Evolutionary conservation across 257 asterid species (phyloP), one percentile per base, ranked within the genome.

Genomic region (Voacanga thouarsii): DNA sequence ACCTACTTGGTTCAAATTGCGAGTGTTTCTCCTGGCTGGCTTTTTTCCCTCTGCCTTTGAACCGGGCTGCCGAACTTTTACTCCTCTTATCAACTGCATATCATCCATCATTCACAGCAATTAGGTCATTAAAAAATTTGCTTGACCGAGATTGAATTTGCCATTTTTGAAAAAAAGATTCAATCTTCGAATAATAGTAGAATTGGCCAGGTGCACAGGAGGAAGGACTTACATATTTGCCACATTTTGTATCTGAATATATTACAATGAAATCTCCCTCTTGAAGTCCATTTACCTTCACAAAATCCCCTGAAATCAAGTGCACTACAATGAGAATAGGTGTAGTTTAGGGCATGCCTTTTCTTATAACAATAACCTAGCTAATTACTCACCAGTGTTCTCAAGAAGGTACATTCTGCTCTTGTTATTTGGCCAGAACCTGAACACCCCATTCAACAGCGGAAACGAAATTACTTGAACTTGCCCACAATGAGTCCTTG

Each of bases 401-500:
- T 92, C 98, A 71, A 94, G 93, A 75, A 94, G 93, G 87, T 94
- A 94, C 98, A 94, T 94, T 77, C 97, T 84, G 82, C 98, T 94
- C 76, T 92, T 94, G 93, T 94, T 94, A 71, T 94, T 94, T 26
- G 96, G 94, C 96, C 89, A 86, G 55, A 77, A 86, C 44, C 89
- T 86, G 56, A 61, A 70, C 37, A 8, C 23, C 26, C 41, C 49
- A 47, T 39, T 28, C 55, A 74, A 37, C 33, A 30, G 43, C 28
- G 47, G 12, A 64, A 37, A 28, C 43, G 28, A 41, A n/a, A 50
- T 37, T n/a, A n/a, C 6, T 1, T 19, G 37, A 4, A 11, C 0
- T 15, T 50, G 23, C 64, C 19, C 8, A 18, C 51, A 43, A 19
- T 6, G 2, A 2, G 19, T 28, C 24, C 2, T 6, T 18, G 24